A percentile compares a stretch with the other conserved stretches of the same genome.
Evolutionary conservation across 495 filamentous ascomycete species (phyloP).

Genomic region (Symbiotaphrina buchneri): DNA sequence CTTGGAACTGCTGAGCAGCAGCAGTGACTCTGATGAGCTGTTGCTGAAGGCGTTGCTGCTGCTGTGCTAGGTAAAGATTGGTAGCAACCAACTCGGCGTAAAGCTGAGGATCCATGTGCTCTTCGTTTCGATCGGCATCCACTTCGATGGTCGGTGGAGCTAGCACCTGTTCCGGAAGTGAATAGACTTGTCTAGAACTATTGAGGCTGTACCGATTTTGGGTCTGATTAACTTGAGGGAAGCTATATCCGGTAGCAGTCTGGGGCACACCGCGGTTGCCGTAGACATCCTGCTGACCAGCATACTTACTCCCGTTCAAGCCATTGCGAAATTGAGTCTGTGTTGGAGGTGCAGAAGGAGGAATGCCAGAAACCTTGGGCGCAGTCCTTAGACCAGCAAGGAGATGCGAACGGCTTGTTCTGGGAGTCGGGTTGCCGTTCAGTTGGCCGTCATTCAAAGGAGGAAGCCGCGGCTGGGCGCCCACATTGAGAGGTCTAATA

Average conservation of each 20-base stretch:
- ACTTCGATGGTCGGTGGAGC: conserved; percentile 62
- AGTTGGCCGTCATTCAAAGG: conserved; percentile 37
- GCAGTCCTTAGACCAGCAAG: conserved; percentile 85
- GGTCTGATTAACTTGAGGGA: conserved; percentile 14
- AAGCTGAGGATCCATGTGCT: conserved; percentile 57
- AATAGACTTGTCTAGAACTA: conserved; percentile 35
- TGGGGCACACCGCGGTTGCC: conserved; percentile 29
- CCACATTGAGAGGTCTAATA: conserved; percentile 62
- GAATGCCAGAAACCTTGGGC: conserved; percentile 48
- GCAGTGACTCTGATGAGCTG: conserved; percentile 32
- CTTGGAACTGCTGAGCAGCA: conserved; percentile 54
- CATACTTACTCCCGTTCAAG: conserved; percentile 20
- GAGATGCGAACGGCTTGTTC: conserved; percentile 85
- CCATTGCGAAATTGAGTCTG: conserved; percentile 21
- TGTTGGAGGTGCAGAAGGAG: conserved; percentile 37
- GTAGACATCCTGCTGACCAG: conserved; percentile 15
- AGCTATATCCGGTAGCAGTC: conserved; percentile 38
- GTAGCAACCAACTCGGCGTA: conserved; percentile 70
- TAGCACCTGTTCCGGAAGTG: conserved; percentile 61
- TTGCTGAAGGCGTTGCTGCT: conserved; percentile 65
- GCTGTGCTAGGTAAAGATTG: conserved; percentile 66
- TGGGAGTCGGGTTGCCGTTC: conserved; percentile 47
- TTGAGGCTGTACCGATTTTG: conserved; percentile 20
- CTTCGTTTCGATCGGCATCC: conserved; percentile 32
- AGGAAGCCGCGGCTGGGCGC: conserved; percentile 30